Conservation (phyloP, 2,329 filamentous ascomycete species). For the Xylaria hypoxylon region DNA sequence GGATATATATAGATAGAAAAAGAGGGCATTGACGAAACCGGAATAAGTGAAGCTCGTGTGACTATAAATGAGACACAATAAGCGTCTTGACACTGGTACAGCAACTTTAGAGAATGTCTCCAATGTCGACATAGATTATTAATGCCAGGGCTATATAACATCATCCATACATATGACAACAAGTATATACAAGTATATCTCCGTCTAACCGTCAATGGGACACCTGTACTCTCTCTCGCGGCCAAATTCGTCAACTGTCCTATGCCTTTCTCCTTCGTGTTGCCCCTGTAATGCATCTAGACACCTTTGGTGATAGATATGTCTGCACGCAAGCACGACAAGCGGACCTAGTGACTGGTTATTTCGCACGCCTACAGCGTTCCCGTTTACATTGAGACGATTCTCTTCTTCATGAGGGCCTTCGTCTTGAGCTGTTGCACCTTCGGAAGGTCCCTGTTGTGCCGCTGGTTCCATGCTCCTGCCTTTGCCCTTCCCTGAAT, state of each 20-base stretch:
- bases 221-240: constrained; percentile 65
- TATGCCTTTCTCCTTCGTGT: constrained; percentile 58
- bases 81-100: too few relatives aligned
- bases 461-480: constrained; percentile 60
- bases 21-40: too few relatives aligned
- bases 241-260: constrained; percentile 57
- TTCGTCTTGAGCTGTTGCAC: constrained; percentile 24
- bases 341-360: constrained; percentile 69
- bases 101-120: background rate
- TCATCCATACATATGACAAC: constrained; percentile 15
- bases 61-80: background rate
- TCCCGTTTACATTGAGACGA: constrained; percentile 54
- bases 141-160: constrained; percentile 11
- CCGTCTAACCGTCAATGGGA: constrained; percentile 65
- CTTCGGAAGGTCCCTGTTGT: constrained; percentile 27
- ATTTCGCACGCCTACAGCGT: constrained; percentile 50
- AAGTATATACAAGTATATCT: constrained; percentile 31
- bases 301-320: constrained; percentile 77
- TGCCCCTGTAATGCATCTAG: constrained; percentile 73
- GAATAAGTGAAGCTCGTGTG: background rate
- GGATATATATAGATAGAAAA: too few relatives aligned
- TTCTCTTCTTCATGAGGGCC: constrained; percentile 45
- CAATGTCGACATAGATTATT: constrained; percentile 12
- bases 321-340: constrained; percentile 76
- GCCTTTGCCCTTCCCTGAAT: constrained; percentile 60